Conservation (phyloP, 163 green algal genomes). For the Volvox carteri region DNA sequence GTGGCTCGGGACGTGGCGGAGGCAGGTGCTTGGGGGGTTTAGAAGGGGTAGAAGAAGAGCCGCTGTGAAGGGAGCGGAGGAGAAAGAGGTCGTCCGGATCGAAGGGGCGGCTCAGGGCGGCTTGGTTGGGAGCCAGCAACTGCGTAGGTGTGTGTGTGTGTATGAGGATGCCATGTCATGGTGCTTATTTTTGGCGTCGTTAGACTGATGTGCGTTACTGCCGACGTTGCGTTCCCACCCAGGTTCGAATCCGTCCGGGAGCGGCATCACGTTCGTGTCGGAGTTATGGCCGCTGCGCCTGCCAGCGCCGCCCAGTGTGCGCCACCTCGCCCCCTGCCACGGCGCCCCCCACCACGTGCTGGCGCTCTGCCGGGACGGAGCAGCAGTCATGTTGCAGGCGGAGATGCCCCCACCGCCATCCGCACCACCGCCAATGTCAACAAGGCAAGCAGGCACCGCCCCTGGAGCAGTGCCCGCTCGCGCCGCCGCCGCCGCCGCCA, state of each 20-base stretch:
- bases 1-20: background rate
- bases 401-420: background rate
- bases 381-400: background rate
- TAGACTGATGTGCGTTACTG: background rate
- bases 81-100: too few relatives aligned
- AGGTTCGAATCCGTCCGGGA: background rate
- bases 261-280: background rate
- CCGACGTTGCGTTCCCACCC: background rate
- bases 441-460: background rate
- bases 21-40: background rate
- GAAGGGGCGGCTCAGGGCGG: too few relatives aligned
- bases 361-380: background rate
- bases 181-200: background rate
- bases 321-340: background rate
- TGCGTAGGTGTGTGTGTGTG: background rate
- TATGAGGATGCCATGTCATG: background rate
- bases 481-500: background rate
- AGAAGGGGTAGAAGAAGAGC: background rate
- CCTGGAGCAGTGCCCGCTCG: background rate
- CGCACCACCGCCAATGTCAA: too few relatives aligned
- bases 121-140: background rate
- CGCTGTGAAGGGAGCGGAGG: too few relatives aligned
- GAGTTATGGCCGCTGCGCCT: slow-evolving; percentile 41
- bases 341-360: slow-evolving; percentile 14
- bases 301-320: background rate